A percentile compares a stretch with the other conserved stretches of the same genome.
Conservation (phyloP, 1,284 basidiomycete species). For the Cryptococcus sp. region DNA sequence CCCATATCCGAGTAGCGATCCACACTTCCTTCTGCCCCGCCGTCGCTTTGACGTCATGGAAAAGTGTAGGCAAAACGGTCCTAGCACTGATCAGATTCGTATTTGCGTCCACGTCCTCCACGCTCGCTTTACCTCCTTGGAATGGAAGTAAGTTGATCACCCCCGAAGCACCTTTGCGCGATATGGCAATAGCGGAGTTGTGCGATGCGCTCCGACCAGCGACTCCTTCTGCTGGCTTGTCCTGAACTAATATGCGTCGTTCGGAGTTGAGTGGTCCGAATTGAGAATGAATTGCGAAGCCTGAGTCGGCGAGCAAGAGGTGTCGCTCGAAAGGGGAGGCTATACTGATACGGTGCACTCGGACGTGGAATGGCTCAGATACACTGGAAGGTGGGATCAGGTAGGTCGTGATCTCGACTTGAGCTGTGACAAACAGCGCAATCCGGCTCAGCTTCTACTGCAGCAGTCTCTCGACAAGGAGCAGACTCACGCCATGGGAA, state of each 20-base stretch:
- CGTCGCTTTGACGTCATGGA: constrained; percentile 56
- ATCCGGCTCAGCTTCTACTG: background rate
- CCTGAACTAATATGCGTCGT: constrained; percentile 12
- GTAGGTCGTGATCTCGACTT: constrained; percentile 31
- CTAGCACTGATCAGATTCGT: constrained; percentile 67
- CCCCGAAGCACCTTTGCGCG: constrained; percentile 27
- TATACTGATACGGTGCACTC: constrained; percentile 28
- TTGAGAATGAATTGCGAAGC: constrained; percentile 28
- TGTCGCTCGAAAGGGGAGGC: constrained; percentile 7
- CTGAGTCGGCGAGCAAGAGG: constrained; percentile 22
- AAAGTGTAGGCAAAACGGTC: constrained; percentile 67
- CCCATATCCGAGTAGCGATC: constrained; percentile 16
- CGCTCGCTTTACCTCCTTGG: constrained; percentile 11
- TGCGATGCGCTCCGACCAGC: constrained; percentile 15
- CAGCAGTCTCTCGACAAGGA: background rate
- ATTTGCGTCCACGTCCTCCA: constrained; percentile 61
- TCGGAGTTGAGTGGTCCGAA: constrained; percentile 25
- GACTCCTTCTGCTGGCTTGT: background rate
- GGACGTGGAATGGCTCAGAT: constrained; percentile 26
- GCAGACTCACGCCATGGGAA: constrained; percentile 28
- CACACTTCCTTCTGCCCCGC: constrained; percentile 10
- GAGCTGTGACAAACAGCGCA: constrained; percentile 11
- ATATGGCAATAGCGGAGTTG: constrained; percentile 19
- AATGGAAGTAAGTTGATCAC: constrained; percentile 23
- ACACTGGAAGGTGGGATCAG: constrained; percentile 28